phyloP scores from a whole-genome alignment of 805 yeast genomes.

The Kockiozyma suomiensis region DNA sequence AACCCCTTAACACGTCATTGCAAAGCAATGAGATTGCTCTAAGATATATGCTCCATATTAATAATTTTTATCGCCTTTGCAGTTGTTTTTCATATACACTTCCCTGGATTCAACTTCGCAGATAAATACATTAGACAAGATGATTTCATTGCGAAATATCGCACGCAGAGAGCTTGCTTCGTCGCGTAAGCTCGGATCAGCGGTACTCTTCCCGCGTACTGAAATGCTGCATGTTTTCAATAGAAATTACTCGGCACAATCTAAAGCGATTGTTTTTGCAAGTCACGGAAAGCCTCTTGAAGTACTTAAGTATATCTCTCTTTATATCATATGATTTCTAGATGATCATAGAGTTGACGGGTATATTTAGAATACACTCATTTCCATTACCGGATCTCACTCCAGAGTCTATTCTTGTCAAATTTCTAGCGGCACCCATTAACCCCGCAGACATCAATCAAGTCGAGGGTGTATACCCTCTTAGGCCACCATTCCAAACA shows the following conservation, averaged over 20 bases:
- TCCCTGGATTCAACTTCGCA: no score
- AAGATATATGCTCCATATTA: no score
- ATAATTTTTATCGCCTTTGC: no score
- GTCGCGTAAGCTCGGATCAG: neutral
- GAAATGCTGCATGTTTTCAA: neutral
- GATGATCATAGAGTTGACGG: neutral
- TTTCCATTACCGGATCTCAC: slow-evolving; percentile 41
- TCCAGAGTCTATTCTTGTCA: slow-evolving; percentile 54
- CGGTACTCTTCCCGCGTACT: neutral
- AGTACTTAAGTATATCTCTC: slow-evolving; percentile 36
- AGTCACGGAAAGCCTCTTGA: slow-evolving; percentile 60
- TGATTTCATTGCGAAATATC: no score
- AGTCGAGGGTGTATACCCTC: slow-evolving; percentile 82
- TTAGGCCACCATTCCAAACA: slow-evolving; percentile 61
- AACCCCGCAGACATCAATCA: slow-evolving; percentile 92
- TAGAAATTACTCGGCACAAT: slow-evolving; percentile 39
- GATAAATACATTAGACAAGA: no score
- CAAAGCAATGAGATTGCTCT: neutral
- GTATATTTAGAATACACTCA: slow-evolving; percentile 42
- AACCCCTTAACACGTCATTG: neutral
- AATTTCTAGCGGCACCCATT: slow-evolving; percentile 77
- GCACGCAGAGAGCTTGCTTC: no score
- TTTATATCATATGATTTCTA: neutral
- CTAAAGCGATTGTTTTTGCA: slow-evolving; percentile 69
- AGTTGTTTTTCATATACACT: no score